Conservation (phyloP, 768 basidiomycete species). For the Leccinum rimulosum region DNA sequence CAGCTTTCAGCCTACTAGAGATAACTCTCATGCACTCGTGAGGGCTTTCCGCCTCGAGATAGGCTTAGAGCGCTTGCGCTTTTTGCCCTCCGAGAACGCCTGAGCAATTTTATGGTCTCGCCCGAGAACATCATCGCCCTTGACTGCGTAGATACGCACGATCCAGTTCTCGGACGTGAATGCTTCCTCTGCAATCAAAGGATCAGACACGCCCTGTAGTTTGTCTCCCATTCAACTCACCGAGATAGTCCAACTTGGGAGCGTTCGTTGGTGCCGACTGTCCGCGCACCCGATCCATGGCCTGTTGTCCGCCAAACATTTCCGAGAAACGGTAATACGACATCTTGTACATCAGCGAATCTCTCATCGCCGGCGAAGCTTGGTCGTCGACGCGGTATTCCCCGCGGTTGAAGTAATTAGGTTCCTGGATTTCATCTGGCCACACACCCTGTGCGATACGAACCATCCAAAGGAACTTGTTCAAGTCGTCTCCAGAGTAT, state of each 20-base stretch:
- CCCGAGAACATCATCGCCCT: constrained; percentile 89
- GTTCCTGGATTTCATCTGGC: constrained; percentile 97
- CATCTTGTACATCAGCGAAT: constrained; percentile 99
- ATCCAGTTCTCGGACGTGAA: constrained; percentile 99
- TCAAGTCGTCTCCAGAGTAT: constrained; percentile 98
- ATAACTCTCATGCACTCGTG: constrained; percentile 11
- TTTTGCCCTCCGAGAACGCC: constrained; percentile 84
- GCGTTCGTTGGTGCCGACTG: constrained; percentile 76
- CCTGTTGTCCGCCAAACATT: constrained; percentile 74
- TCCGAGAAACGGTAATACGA: constrained; percentile 95
- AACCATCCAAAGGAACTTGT: constrained; percentile 99
- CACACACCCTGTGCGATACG: constrained; percentile 93
- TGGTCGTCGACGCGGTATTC: constrained; percentile 91
- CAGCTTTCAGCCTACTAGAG: not conserved
- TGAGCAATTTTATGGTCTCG: constrained; percentile 87
- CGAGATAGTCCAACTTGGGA: constrained; percentile 85
- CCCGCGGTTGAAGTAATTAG: constrained; percentile 91
- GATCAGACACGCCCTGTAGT: not conserved
- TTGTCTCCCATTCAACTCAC: constrained; percentile 40
- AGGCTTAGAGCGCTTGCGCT: constrained; percentile 80
- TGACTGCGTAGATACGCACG: constrained; percentile 93
- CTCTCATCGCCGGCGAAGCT: constrained; percentile 85
- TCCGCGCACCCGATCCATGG: constrained; percentile 84
- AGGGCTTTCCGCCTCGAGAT: constrained; percentile 51
- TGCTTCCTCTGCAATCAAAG: constrained; percentile 69